Evolutionary conservation across 371 early-diverging fungal genomes (phyloP), one percentile per base, ranked within the genome.

Genomic region (Fennellomyces sp.): DNA sequence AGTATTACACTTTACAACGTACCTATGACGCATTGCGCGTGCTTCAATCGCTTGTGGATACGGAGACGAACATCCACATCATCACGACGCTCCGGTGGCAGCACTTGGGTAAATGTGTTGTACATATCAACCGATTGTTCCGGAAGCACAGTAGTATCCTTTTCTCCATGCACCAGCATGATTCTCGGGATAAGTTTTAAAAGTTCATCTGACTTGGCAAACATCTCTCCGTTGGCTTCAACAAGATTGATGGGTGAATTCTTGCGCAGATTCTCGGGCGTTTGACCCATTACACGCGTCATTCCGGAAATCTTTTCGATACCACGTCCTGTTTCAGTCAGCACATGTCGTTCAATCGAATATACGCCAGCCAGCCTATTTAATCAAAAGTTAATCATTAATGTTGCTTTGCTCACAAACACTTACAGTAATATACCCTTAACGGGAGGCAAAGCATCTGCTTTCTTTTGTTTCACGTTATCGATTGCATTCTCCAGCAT

Each of bases 221-320:
- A 75, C 12, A 78, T n/a, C 2, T 58, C 48, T 21, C 39, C 57
- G 23, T 72, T 49, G 1, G 35, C 17, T 38, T 65, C 64, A n/a
- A 81, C 67, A 4, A 74, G 48, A 48, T 69, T 53, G n/a, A 72
- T 45, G 3, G 81, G 81, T 26, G 81, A 81, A 29, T 81, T 74
- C 12, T 39, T 26, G 2, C 31, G 42, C 26, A 70, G 78, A 3
- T 65, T 64, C 28, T 77, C 69, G 2, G 54, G 17, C 0, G 60
- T 60, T 2, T 51, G 62, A 21, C 89, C 88, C 89, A 91, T 89
- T 5, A 78, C 85, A 19, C 92, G 72, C 4, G 78, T 68, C 91
- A 92, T 90, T 27, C 83, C 85, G 15, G 90, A 90, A 12, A 92
- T 64, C 38, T 89, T 80, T 55, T 92, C 93, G 1, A 91, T 80